Conservation (phyloP, 306 rosid genomes). For the Rubus parviflorus region DNA sequence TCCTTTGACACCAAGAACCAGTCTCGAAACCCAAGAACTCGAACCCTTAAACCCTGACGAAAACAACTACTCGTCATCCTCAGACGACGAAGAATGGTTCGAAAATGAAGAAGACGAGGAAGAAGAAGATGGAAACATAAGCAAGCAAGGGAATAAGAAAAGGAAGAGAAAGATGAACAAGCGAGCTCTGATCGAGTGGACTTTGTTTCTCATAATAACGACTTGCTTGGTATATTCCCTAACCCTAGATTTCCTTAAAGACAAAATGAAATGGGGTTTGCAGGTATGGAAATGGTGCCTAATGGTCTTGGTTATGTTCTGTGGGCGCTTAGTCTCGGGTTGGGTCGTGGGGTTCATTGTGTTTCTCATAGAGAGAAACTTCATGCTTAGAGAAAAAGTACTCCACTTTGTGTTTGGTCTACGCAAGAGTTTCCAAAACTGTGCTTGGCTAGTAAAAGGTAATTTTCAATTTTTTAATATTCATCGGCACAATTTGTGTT, state of each 20-base stretch:
- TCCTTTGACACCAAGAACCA: slow-evolving; percentile 27
- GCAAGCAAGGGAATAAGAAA: slow-evolving; percentile 5
- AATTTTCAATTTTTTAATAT: too few species aligned
- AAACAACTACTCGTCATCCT: slow-evolving; percentile 17
- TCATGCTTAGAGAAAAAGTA: slow-evolving; percentile 49
- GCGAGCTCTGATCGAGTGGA: slow-evolving; percentile 41
- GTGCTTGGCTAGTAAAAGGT: slow-evolving; percentile 57
- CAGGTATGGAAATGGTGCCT: slow-evolving; percentile 53
- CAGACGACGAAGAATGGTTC: slow-evolving; percentile 26
- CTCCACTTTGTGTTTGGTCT: slow-evolving; percentile 49
- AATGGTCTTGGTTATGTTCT: slow-evolving; percentile 52
- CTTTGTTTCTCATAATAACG: slow-evolving; percentile 36
- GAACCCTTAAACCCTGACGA: slow-evolving; percentile 1
- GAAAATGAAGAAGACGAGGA: slow-evolving; percentile 20
- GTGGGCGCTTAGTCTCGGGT: slow-evolving; percentile 46
- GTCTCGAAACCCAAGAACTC: slow-evolving; percentile 24
- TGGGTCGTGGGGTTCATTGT: slow-evolving; percentile 45
- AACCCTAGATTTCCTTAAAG: slow-evolving; percentile 21
- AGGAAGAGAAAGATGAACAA: slow-evolving; percentile 40
- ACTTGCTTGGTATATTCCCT: slow-evolving; percentile 46
- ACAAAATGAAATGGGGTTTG: slow-evolving; percentile 26
- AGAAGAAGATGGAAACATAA: slow-evolving; percentile 1
- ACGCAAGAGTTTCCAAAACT: slow-evolving; percentile 50
- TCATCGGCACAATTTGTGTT: too few species aligned
- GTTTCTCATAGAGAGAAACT: slow-evolving; percentile 47